phyloP scores from a whole-genome alignment of 2,329 filamentous ascomycete genomes.

The Penicillium griseofulvum region DNA sequence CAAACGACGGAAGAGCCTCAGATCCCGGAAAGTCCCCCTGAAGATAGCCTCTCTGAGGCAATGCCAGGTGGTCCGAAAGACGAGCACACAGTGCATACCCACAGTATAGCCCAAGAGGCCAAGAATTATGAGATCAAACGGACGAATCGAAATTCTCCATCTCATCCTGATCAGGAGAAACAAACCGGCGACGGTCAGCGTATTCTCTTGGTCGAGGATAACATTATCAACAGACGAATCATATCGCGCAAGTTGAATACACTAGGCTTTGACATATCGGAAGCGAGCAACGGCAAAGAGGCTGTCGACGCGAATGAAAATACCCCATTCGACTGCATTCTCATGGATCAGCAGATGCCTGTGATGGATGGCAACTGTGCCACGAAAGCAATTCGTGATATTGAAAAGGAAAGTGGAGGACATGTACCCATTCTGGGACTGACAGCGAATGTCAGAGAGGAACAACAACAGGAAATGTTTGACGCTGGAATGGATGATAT shows the following conservation, averaged over 20 bases:
- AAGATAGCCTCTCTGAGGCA: slow-evolving; percentile 13
- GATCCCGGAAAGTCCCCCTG: slow-evolving; percentile 14
- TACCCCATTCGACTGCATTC: slow-evolving; percentile 57
- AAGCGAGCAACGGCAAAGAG: slow-evolving; percentile 43
- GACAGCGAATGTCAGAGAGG: slow-evolving; percentile 72
- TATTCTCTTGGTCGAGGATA: slow-evolving; percentile 47
- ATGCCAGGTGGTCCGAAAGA: slow-evolving; percentile 5
- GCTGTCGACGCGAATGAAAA: slow-evolving; percentile 43
- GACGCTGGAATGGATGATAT: slow-evolving; percentile 74
- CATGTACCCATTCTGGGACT: slow-evolving; percentile 38
- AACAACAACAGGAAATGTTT: slow-evolving; percentile 70
- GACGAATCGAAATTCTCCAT: background rate
- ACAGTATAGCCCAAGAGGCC: slow-evolving; percentile 4
- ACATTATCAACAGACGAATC: slow-evolving; percentile 44
- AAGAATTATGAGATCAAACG: background rate
- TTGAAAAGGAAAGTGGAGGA: slow-evolving; percentile 56
- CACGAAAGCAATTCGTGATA: slow-evolving; percentile 64
- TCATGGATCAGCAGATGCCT: slow-evolving; percentile 84
- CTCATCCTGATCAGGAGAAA: background rate
- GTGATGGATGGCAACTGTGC: slow-evolving; percentile 79
- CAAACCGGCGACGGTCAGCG: slow-evolving; percentile 4
- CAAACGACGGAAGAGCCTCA: slow-evolving; percentile 9
- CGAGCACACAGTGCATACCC: slow-evolving; percentile 9
- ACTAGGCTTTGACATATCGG: slow-evolving; percentile 35
- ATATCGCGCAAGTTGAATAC: slow-evolving; percentile 37